phyloP scores from a whole-genome alignment of 495 filamentous ascomycete genomes.

The Paragyromitra xinjiangensis region DNA sequence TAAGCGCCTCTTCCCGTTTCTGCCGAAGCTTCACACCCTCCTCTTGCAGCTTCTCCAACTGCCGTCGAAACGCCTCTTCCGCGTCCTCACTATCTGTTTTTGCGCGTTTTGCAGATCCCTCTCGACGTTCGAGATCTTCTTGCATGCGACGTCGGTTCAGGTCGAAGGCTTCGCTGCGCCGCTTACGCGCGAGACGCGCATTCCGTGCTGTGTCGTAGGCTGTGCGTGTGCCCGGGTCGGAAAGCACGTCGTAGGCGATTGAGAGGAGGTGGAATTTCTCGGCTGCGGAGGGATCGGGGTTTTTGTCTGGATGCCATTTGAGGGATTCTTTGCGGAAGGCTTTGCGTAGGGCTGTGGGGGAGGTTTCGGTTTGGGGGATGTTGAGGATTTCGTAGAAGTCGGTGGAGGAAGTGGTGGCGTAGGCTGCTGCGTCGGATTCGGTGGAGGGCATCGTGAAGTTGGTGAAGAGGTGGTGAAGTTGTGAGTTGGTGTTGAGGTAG shows the following conservation, averaged over 20 bases:
- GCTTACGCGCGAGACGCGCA: constrained; percentile 68
- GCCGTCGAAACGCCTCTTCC: constrained; percentile 62
- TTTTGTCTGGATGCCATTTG: constrained; percentile 90
- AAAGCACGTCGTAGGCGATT: constrained; percentile 76
- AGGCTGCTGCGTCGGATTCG: constrained; percentile 53
- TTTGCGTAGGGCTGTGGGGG: constrained; percentile 74
- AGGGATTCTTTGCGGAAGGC: constrained; percentile 89
- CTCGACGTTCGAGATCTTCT: constrained; percentile 73
- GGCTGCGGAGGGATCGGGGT: constrained; percentile 53
- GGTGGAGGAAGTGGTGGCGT: constrained; percentile 65
- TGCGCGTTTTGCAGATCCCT: constrained; percentile 45
- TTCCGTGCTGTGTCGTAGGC: constrained; percentile 76
- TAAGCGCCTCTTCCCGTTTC: constrained; percentile 52
- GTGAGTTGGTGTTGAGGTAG: background rate
- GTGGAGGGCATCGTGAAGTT: constrained; percentile 50
- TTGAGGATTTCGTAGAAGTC: constrained; percentile 90
- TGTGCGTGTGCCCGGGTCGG: constrained; percentile 67
- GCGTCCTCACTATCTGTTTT: constrained; percentile 62
- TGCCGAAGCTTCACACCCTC: constrained; percentile 57
- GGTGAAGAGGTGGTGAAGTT: background rate
- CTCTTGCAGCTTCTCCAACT: constrained; percentile 61
- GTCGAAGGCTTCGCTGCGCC: constrained; percentile 72
- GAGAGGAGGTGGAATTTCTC: constrained; percentile 79
- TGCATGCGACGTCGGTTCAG: constrained; percentile 75
- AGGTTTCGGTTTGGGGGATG: constrained; percentile 69